phyloP scores from a whole-genome alignment of 805 yeast genomes.

The Komagataella phaffii region DNA sequence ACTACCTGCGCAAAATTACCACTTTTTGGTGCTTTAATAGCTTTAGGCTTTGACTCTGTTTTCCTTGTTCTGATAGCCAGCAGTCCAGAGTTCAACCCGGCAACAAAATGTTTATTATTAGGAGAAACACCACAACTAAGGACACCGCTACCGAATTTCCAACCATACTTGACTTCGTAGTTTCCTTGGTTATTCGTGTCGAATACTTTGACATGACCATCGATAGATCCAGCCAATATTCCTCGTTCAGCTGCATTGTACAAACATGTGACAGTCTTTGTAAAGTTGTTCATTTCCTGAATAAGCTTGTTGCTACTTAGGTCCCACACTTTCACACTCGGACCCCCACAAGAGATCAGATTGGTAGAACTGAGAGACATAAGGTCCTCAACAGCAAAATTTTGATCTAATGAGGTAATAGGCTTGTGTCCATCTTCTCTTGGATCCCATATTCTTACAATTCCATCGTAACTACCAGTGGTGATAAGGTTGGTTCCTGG shows the following conservation, averaged over 20 bases:
- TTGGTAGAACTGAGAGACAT: constrained; percentile 65
- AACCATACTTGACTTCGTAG: constrained; percentile 89
- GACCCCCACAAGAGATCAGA: constrained; percentile 68
- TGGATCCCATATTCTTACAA: constrained; percentile 73
- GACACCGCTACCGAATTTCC: constrained; percentile 95
- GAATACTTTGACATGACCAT: constrained; percentile 94
- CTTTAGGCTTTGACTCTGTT: constrained; percentile 32
- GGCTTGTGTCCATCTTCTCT: constrained; percentile 37
- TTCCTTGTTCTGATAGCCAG: constrained; percentile 81
- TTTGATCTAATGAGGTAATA: constrained; percentile 55
- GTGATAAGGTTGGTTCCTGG: constrained; percentile 68
- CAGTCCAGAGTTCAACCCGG: constrained; percentile 84
- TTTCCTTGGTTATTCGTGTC: constrained; percentile 48
- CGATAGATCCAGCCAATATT: constrained; percentile 87
- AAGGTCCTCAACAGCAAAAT: constrained; percentile 76
- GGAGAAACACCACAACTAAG: constrained; percentile 86
- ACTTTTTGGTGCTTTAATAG: constrained; percentile 30
- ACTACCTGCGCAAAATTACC: constrained; percentile 69
- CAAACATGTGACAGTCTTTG: constrained; percentile 83
- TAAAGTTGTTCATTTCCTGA: constrained; percentile 72
- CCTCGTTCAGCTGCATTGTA: constrained; percentile 64
- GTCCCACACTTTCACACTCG: constrained; percentile 85
- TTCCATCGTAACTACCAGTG: constrained; percentile 91
- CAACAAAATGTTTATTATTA: constrained; percentile 73
- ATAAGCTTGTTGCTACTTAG: constrained; percentile 61